Evolutionary conservation across 2,329 filamentous ascomycete genomes (phyloP), one percentile per base, ranked within the genome.

Genomic region (Sclerotinia glacialis): DNA sequence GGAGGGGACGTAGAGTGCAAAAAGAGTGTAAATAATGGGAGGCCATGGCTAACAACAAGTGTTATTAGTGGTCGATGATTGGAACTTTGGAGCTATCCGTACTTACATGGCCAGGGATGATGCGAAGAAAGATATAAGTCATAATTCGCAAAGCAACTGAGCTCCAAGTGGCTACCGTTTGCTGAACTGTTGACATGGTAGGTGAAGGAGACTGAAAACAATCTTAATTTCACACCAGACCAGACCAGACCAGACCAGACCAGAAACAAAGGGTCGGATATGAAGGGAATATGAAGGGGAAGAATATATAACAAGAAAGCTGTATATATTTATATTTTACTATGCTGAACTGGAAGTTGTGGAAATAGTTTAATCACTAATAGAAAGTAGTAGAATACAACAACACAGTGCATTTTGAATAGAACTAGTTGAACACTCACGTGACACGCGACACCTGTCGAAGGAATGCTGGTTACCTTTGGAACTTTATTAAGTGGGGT

Each of bases 1-100:
- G 0, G 87, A 81, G 0, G 88, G 83, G 0, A 88, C 75, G 71
- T 91, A 92, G 67, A 92, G 77, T 31, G 85, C 86, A 68, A 89
- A 87, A 2, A 89, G 79, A 0, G 88, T 82, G 66, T 86, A 86
- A 4, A 87, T 79, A 14, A 83, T 72, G 14, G 77, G 75, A 18
- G 80, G 80, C n/a, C 78, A 72, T 67, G 71, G 70, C 74, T 77
- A 42, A 6, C 34, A 37, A 40, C 5, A 61, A 49, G 50, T 44
- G 26, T 63, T 18, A 44, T 63, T 18, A 44, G 47, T 66, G 61
- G 16, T 31, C 60, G 47, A 52, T 42, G 28, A 47, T 64, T 18
- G 31, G 21, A 37, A 46, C 1, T 40, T 31, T 3, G 21, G 42
- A 46, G 34, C n/a, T 60, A 21, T 34, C 49, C 42, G 23, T 50